Conservation (phyloP, 257 asterid genomes). For the Prunella vulgaris region DNA sequence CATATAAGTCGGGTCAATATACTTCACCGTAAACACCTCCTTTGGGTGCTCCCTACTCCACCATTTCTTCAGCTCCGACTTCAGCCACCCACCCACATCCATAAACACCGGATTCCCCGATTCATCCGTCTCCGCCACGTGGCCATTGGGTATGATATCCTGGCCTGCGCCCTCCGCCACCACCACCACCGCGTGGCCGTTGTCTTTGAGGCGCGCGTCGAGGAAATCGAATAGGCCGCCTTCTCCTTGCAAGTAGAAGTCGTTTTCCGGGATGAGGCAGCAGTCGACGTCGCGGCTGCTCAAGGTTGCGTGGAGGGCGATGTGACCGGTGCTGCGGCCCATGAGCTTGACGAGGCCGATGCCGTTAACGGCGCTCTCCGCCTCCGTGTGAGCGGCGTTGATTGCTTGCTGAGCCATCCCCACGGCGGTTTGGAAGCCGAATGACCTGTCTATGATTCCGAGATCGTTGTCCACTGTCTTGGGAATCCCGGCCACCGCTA, state of each 20-base stretch:
- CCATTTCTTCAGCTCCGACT: constrained; percentile 72
- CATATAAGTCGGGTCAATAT: constrained; percentile 83
- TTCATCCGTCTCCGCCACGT: constrained; percentile 53
- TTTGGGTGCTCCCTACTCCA: constrained; percentile 61
- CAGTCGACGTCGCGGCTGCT: constrained; percentile 83
- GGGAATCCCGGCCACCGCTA: constrained; percentile 66
- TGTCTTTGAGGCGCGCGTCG: constrained; percentile 28
- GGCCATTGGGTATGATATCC: constrained; percentile 46
- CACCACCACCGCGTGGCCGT: constrained; percentile 64
- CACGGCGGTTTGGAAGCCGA: constrained; percentile 81
- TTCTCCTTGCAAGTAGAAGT: constrained; percentile 58
- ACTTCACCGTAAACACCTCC: constrained; percentile 62
- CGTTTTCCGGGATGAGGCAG: constrained; percentile 70
- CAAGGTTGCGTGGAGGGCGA: constrained; percentile 66
- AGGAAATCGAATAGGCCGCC: constrained; percentile 74
- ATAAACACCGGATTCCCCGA: constrained; percentile 67
- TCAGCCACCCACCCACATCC: constrained; percentile 83
- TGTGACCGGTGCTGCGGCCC: constrained; percentile 92
- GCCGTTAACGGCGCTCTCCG: constrained; percentile 75
- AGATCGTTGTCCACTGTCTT: constrained; percentile 84
- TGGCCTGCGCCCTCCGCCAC: constrained; percentile 89
- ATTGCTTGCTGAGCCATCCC: constrained; percentile 95
- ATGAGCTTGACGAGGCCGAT: constrained; percentile 77
- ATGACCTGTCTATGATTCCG: constrained; percentile 69
- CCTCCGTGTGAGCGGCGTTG: constrained; percentile 69